Evolutionary conservation across 768 basidiomycete genomes (phyloP), one percentile per base, ranked within the genome.

Genomic region (Rhizopogon salebrosus): DNA sequence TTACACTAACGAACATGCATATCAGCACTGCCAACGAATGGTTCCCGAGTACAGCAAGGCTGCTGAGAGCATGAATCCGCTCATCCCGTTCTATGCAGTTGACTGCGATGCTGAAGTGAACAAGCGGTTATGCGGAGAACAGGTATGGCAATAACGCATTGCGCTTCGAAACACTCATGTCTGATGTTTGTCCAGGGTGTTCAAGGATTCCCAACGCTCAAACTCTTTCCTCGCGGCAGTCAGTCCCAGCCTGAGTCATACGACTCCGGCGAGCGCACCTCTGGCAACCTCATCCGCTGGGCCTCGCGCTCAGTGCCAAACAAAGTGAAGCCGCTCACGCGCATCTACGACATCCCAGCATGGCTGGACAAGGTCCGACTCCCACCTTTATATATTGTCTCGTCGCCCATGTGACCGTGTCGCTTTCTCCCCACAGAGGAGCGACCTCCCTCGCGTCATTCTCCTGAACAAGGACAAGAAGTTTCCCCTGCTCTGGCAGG

Each of bases 131-230:
- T 98, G 95, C 63, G 80, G 82, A 0, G 84, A 91, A 48, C 88
- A 94, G 74, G 85, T 78, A 54, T 31, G 67, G 10, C 1, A 4
- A 13, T 54, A 34, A 53, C 31, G 27, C 18, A 16, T 24, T 34
- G 42, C 16, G 43, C n/a, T 23, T 27, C 4, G n/a, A 29, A 2
- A 16, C 18, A 29, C 16, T 34, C 5, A 8, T 24, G 42, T 40
- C 29, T 35, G 20, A 43, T 20, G 49, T 23, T 22, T 36, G 35
- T 24, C 11, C 57, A 85, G 80, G 83, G 83, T 13, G 81, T 97
- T 20, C 76, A 94, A 70, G 94, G 94, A 2, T 98, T 94, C 79
- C 94, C 94, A 2, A 97, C 94, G 3, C 75, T 98, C 67, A 98
- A 98, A 74, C 84, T 86, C 2, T 98, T 87, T 72, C 92, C 94